A percentile compares a stretch with the other conserved stretches of the same genome.
Conservation (phyloP, 2,329 filamentous ascomycete genomes). For the Tothia fuscella region DNA sequence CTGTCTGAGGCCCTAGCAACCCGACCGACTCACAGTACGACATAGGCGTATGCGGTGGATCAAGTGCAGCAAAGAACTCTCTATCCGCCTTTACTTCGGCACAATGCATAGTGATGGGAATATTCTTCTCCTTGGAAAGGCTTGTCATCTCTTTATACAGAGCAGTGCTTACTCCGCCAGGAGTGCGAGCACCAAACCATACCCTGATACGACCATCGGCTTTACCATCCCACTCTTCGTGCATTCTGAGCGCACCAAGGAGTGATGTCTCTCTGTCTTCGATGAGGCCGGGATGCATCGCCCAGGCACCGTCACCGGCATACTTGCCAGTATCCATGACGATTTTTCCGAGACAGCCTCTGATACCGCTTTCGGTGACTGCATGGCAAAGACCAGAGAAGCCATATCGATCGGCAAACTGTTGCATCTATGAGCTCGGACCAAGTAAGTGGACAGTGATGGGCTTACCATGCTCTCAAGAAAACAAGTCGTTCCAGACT, state of each 20-base stretch:
- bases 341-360: conserved; percentile 21
- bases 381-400: conserved; percentile 6
- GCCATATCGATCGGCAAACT: conserved; percentile 9
- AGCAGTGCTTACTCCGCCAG: conserved; percentile 24
- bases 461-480: conserved; percentile 43
- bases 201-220: conserved; percentile 25
- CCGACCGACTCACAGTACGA: conserved; percentile 30
- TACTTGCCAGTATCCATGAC: conserved; percentile 32
- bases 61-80: conserved; percentile 21
- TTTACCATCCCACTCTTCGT: conserved; percentile 25
- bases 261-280: too few relatives aligned
- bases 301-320: too few relatives aligned
- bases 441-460: conserved; percentile 22
- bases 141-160: conserved; percentile 25
- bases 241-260: too few relatives aligned
- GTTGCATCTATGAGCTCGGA: background rate
- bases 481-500: conserved; percentile 31
- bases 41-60: conserved; percentile 33
- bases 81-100: conserved; percentile 24
- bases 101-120: conserved; percentile 29
- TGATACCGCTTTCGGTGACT: conserved; percentile 6
- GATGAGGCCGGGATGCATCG: conserved; percentile 32
- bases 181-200: conserved; percentile 28
- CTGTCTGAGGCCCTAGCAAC: conserved; percentile 30
- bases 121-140: conserved; percentile 20